These are phyloP conservation scores for Starmerella tilneyi DNA, from an alignment of 805 yeast species.

Conservation along the genomic window DNA sequence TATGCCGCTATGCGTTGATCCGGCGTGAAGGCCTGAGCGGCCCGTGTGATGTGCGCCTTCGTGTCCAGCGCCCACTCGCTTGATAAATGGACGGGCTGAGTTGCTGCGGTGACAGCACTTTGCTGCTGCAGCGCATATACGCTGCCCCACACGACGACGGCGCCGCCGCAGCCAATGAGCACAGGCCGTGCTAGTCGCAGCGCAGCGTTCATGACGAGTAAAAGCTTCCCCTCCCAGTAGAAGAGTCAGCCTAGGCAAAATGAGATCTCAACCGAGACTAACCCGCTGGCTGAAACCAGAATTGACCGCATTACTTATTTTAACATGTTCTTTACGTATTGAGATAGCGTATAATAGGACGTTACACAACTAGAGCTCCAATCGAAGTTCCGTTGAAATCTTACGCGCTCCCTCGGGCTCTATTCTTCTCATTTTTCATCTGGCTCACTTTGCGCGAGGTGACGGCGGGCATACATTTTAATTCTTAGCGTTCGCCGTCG, in stretches of 20 bases:
- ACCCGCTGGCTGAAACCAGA: neutral
- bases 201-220: conserved; percentile 5
- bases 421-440: no score
- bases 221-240: neutral
- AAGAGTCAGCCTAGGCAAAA: no score
- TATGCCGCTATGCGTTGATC: conserved; percentile 16
- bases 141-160: conserved; percentile 18
- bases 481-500: no score
- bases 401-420: no score
- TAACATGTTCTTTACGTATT: no score
- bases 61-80: conserved; percentile 23
- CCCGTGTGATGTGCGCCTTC: conserved; percentile 17
- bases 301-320: no score
- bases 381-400: no score
- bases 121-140: conserved; percentile 20
- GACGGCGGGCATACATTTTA: no score
- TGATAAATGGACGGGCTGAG: conserved; percentile 15
- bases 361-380: no score
- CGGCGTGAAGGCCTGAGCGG: conserved; percentile 10
- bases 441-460: no score
- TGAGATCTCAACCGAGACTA: no score
- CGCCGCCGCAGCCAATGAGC: conserved; percentile 21
- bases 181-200: conserved; percentile 17
- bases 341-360: no score
- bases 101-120: conserved; percentile 4